phyloP scores from a whole-genome alignment of 257 asterid genomes.

The Salvia miltiorrhiza region DNA sequence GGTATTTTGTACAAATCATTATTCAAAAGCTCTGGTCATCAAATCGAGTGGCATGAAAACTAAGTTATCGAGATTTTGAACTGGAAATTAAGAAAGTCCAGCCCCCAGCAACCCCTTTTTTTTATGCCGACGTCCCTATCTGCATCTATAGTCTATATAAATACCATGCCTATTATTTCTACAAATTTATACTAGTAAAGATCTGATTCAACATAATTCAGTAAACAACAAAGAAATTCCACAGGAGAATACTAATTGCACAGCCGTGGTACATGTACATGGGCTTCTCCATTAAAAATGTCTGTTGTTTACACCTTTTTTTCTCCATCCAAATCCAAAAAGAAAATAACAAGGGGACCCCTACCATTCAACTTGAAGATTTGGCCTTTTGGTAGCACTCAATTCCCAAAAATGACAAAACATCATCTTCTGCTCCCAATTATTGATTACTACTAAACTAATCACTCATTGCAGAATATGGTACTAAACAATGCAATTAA shows the following conservation, averaged over 20 bases:
- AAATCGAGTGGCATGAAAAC: no score
- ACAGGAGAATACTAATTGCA: neutral
- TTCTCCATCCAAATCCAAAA: neutral
- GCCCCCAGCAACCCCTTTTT: no score
- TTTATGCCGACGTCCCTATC: no score
- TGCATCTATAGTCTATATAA: no score
- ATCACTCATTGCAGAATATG: neutral
- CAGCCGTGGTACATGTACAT: neutral
- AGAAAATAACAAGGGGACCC: neutral
- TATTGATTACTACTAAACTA: slow-evolving; percentile 12
- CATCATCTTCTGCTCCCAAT: slow-evolving; percentile 15
- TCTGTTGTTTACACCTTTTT: neutral
- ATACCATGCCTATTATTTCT: no score
- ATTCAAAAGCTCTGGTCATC: no score
- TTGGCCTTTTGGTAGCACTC: slow-evolving; percentile 18
- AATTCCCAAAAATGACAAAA: slow-evolving; percentile 36
- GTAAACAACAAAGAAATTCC: neutral
- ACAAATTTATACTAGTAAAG: no score
- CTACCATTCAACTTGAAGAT: slow-evolving; percentile 7
- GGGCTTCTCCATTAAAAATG: neutral
- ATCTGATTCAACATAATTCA: neutral
- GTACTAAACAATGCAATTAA: neutral
- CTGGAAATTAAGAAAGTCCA: no score
- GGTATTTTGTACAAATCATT: no score
- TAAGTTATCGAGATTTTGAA: no score